phyloP scores from a whole-genome alignment of 2,329 filamentous ascomycete species.

The Ophiostoma piceae region DNA sequence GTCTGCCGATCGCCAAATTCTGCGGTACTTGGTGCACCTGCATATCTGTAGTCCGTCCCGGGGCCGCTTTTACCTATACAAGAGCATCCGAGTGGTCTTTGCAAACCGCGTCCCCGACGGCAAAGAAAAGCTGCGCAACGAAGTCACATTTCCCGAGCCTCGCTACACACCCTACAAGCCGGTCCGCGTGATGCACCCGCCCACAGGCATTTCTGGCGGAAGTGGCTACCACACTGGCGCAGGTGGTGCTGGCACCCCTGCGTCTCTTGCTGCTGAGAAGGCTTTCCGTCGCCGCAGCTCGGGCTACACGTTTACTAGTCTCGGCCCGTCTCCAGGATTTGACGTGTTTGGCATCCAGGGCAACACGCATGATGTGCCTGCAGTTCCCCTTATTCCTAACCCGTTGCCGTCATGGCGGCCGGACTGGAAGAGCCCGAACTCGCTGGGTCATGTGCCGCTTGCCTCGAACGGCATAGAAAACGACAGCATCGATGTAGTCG shows the following conservation, averaged over 20 bases:
- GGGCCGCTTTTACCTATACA: slow-evolving; percentile 84
- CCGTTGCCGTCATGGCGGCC: not conserved
- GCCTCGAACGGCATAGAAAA: not conserved
- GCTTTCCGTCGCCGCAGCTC: slow-evolving; percentile 54
- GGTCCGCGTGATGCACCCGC: slow-evolving; percentile 46
- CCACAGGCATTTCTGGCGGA: slow-evolving; percentile 25
- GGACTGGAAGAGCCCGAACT: not conserved
- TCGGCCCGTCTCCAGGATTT: slow-evolving; percentile 30
- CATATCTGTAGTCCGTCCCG: slow-evolving; percentile 85
- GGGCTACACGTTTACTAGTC: slow-evolving; percentile 41
- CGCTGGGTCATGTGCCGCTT: not conserved
- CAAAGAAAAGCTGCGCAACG: slow-evolving; percentile 85
- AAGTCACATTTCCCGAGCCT: slow-evolving; percentile 83
- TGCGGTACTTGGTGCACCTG: slow-evolving; percentile 86
- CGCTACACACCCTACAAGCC: slow-evolving; percentile 81
- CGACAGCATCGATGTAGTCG: not conserved
- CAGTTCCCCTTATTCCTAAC: slow-evolving; percentile 12
- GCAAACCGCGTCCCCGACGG: slow-evolving; percentile 93
- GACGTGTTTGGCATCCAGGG: slow-evolving; percentile 36
- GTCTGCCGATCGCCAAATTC: slow-evolving; percentile 56
- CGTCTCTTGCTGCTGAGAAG: slow-evolving; percentile 54
- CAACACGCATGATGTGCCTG: slow-evolving; percentile 22
- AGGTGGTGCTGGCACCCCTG: slow-evolving; percentile 43
- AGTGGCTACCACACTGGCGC: slow-evolving; percentile 29
- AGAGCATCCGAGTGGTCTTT: slow-evolving; percentile 88